A percentile compares a stretch with the other conserved stretches of the same genome.
phyloP scores from a whole-genome alignment of 2,329 filamentous ascomycete genomes.

The Teratosphaeria destructans region DNA sequence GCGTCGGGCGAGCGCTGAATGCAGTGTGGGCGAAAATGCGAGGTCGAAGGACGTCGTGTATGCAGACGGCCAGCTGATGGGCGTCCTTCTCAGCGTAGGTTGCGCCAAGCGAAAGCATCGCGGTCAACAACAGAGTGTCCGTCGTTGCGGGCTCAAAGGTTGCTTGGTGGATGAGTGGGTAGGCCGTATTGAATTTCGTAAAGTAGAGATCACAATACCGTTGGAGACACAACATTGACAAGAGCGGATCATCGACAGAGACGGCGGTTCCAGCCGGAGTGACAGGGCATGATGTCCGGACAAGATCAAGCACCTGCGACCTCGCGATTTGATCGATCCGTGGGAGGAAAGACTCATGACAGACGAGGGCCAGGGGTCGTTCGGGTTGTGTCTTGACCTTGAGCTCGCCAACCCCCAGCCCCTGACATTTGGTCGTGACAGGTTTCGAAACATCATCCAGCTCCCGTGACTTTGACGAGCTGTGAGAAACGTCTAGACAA shows the following conservation, averaged over 20 bases:
- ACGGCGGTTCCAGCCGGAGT: neutral
- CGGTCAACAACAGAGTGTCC: neutral
- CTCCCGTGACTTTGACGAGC: neutral
- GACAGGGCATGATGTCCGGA: neutral
- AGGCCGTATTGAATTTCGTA: neutral
- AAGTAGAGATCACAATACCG: neutral
- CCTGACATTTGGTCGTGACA: neutral
- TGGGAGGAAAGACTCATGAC: neutral
- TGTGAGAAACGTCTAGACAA: neutral
- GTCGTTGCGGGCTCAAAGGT: neutral
- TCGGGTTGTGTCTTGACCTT: neutral
- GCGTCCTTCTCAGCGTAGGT: neutral
- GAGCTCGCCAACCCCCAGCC: neutral
- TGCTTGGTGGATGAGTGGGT: neutral
- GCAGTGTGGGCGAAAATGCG: neutral
- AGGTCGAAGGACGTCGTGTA: neutral
- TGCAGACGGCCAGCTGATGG: neutral
- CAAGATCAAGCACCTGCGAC: neutral
- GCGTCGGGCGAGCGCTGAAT: neutral
- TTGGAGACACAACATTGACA: neutral
- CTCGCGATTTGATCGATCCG: neutral
- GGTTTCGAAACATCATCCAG: neutral
- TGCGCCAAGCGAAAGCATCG: neutral
- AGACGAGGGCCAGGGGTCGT: neutral
- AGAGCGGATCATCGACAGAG: neutral